Base-by-base conservation (phyloP, 495 filamentous ascomycete genomes). In the Aspergillus nidulans region DNA sequence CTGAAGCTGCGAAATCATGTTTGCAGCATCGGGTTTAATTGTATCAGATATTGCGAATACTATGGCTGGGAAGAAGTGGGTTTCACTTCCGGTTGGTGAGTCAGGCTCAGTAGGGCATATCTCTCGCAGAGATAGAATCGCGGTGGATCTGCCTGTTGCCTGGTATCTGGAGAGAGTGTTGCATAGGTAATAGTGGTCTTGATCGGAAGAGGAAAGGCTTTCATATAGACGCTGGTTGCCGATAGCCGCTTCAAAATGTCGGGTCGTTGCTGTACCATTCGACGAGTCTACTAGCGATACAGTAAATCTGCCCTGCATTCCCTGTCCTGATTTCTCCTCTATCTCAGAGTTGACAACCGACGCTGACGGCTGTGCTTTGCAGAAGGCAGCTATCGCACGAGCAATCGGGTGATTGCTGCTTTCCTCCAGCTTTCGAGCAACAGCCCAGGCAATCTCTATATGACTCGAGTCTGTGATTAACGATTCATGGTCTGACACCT, bases 391-490 rank as follows among this genome's bases (percentile, higher is more conserved):
- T n/a, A 96, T 78, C 18, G 94, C 91, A 44, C 83, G 89, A 4
- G 90, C 94, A 34, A 97, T 81, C 0, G 92, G 91, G 65, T 97
- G 92, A 51, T 80, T 88, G 70, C 90, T 95, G 59, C 81, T 87
- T 56, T 91, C 85, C 68, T 97, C 92, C 6, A 95, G 66, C 7
- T 77, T 76, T 52, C 78, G 83, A 19, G 88, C 78, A 18, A 87
- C 68, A 5, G 73, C 64, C 67, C 83, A 81, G 61, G 65, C 77
- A 40, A 74, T 51, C 21, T 65, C 52, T 23, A 72, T 34, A 4
- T 73, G 45, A 10, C 70, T 63, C 3, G 68, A 56, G 15, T 76
- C 69, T n/a, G 57, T 64, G 4, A 71, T 73, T 41, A 85, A 67
- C 19, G 85, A 58, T 58, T 85, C 75, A 51, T 86, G 80, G 42